Conservation (phyloP, 352 stramenopile species). For the Pythium plurisporium region DNA sequence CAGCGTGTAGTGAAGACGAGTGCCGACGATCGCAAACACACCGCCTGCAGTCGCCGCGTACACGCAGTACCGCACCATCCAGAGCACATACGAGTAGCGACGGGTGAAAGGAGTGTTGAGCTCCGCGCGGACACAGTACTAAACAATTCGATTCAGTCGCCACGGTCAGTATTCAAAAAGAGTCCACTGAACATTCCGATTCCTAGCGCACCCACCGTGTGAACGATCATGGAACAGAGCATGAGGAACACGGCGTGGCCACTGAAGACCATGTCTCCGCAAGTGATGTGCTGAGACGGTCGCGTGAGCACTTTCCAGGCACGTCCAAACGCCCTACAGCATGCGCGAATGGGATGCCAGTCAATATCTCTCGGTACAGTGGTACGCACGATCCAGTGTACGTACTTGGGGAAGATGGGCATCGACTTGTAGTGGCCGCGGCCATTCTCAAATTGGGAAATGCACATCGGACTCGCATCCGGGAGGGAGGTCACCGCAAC, state of each 20-base stretch:
- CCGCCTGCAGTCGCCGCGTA: conserved; percentile 59
- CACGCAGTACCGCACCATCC: conserved; percentile 79
- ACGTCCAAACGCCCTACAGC: conserved; percentile 58
- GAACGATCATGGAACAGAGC: conserved; percentile 77
- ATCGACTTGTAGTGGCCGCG: conserved; percentile 72
- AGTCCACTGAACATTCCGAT: neutral
- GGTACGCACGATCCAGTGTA: neutral
- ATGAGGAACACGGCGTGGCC: conserved; percentile 83
- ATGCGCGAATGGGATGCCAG: neutral
- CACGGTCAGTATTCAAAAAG: neutral
- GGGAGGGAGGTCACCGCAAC: conserved; percentile 84
- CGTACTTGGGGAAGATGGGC: conserved; percentile 86
- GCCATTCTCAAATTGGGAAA: conserved; percentile 74
- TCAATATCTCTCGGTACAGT: neutral
- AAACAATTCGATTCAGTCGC: no score
- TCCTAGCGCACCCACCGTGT: conserved; percentile 41
- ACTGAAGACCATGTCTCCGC: conserved; percentile 88
- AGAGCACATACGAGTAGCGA: conserved; percentile 62
- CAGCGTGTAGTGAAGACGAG: conserved; percentile 82
- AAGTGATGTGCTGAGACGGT: conserved; percentile 85
- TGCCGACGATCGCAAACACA: conserved; percentile 83
- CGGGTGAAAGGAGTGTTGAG: conserved; percentile 86
- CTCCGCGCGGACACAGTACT: conserved; percentile 77
- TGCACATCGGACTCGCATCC: conserved; percentile 83
- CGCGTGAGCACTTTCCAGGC: conserved; percentile 80